phyloP scores from a whole-genome alignment of 441 rosid species.

The Euphorbia celastroides region DNA sequence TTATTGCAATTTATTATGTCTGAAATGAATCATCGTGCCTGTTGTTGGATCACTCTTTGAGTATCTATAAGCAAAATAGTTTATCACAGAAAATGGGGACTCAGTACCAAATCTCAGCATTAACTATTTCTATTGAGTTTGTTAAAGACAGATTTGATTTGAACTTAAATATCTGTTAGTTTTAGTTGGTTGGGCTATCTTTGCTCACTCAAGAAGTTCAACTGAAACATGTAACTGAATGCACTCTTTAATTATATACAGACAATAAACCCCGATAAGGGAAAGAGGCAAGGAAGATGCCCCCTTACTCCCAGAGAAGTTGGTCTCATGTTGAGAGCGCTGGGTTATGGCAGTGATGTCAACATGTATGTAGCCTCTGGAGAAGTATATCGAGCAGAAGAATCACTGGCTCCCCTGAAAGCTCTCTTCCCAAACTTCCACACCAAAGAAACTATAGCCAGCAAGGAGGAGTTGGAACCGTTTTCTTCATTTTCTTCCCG shows the following conservation, averaged over 20 bases:
- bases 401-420: slow-evolving; percentile 77
- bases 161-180: background rate
- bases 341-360: slow-evolving; percentile 87
- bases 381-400: slow-evolving; percentile 88
- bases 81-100: background rate
- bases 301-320: slow-evolving; percentile 97
- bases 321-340: slow-evolving; percentile 94
- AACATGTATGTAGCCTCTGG: slow-evolving; percentile 98
- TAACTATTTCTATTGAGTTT: background rate
- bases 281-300: slow-evolving; percentile 93
- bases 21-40: background rate
- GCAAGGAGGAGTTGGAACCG: slow-evolving; percentile 65
- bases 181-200: background rate
- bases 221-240: background rate
- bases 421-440: slow-evolving; percentile 83
- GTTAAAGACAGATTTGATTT: background rate
- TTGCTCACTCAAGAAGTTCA: background rate
- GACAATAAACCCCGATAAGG: slow-evolving; percentile 74
- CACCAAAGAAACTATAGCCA: slow-evolving; percentile 80
- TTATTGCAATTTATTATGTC: background rate
- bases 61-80: background rate
- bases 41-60: background rate
- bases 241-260: slow-evolving; percentile 21
- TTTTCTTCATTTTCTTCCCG: slow-evolving; percentile 78
- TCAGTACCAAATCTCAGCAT: slow-evolving; percentile 11